phyloP scores from a whole-genome alignment of 352 stramenopile genomes.

The Pythium oligandrum region DNA sequence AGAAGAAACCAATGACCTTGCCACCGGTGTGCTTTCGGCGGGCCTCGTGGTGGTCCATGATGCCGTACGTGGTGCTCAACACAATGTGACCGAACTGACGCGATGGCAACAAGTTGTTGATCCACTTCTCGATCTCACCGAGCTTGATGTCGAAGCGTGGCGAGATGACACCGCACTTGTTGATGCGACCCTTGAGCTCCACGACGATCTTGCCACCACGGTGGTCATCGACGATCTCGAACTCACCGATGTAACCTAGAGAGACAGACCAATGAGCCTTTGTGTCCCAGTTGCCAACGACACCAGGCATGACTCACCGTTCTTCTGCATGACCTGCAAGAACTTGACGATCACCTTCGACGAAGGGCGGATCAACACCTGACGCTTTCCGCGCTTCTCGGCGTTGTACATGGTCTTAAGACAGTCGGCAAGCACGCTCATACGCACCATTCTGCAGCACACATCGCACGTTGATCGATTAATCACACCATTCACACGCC shows the following conservation, averaged over 20 bases:
- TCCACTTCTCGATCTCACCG: slow-evolving; percentile 98
- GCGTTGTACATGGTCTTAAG: slow-evolving; percentile 99
- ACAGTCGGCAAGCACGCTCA: slow-evolving; percentile 99
- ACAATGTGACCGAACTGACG: slow-evolving; percentile 99
- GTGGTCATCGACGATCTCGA: slow-evolving; percentile 99
- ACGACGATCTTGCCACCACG: slow-evolving; percentile 98
- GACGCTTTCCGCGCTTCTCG: slow-evolving; percentile 99
- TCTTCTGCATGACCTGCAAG: slow-evolving; percentile 99
- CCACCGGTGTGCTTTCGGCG: slow-evolving; percentile 99
- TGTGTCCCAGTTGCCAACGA: not conserved
- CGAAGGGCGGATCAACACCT: slow-evolving; percentile 98
- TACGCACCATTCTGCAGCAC: slow-evolving; percentile 95
- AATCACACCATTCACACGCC: slow-evolving; percentile 40
- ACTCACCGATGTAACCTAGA: slow-evolving; percentile 99
- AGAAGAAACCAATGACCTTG: slow-evolving; percentile 99
- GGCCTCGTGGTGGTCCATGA: slow-evolving; percentile 93
- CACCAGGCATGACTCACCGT: slow-evolving; percentile 73
- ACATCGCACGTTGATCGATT: slow-evolving; percentile 24
- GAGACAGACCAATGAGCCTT: slow-evolving; percentile 2
- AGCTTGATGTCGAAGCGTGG: slow-evolving; percentile 98
- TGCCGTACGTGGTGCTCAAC: slow-evolving; percentile 85
- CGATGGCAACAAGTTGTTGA: slow-evolving; percentile 98
- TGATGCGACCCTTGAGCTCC: slow-evolving; percentile 98
- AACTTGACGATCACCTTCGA: slow-evolving; percentile 99
- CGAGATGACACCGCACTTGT: slow-evolving; percentile 99